Evolutionary conservation across 768 basidiomycete genomes (phyloP).

Genomic region (Boletus pseudopeckii): DNA sequence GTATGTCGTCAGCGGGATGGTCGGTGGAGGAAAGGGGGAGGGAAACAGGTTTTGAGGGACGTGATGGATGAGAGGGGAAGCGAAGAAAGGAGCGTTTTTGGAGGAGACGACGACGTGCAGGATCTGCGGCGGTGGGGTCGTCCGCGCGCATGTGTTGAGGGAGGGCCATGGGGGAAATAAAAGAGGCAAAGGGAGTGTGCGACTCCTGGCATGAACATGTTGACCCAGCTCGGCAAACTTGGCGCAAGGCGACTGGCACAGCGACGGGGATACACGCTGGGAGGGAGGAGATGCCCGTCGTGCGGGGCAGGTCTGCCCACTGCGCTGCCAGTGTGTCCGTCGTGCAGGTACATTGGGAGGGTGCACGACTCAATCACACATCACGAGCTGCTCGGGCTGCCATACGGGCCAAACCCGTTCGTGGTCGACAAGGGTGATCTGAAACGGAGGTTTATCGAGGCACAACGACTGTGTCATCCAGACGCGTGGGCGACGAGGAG

Average conservation of each 20-base stretch:
- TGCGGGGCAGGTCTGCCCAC: constrained; percentile 62
- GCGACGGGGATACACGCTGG: constrained; percentile 15
- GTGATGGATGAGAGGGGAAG: constrained; percentile 34
- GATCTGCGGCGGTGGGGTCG: constrained; percentile 40
- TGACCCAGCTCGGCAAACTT: constrained; percentile 12
- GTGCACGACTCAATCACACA: constrained; percentile 54
- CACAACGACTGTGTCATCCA: constrained; percentile 80
- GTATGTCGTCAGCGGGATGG: constrained; percentile 24
- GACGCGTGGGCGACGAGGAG: constrained; percentile 77
- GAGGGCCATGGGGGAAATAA: constrained; percentile 23
- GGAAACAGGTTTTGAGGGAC: background rate
- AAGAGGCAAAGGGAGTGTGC: background rate
- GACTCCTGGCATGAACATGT: constrained; percentile 8
- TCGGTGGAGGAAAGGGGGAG: background rate
- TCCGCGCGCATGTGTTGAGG: constrained; percentile 40
- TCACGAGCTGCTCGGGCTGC: constrained; percentile 67
- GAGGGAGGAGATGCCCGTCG: constrained; percentile 47
- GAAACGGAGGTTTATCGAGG: constrained; percentile 61
- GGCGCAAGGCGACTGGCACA: constrained; percentile 7
- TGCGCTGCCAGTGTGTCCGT: constrained; percentile 67
- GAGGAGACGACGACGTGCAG: constrained; percentile 46
- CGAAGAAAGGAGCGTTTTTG: constrained; percentile 34
- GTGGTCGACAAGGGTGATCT: constrained; percentile 57
- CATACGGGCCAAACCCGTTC: constrained; percentile 66
- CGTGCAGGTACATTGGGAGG: constrained; percentile 65